Conservation (phyloP, 331 rosid species). For the Quercus lobata region DNA sequence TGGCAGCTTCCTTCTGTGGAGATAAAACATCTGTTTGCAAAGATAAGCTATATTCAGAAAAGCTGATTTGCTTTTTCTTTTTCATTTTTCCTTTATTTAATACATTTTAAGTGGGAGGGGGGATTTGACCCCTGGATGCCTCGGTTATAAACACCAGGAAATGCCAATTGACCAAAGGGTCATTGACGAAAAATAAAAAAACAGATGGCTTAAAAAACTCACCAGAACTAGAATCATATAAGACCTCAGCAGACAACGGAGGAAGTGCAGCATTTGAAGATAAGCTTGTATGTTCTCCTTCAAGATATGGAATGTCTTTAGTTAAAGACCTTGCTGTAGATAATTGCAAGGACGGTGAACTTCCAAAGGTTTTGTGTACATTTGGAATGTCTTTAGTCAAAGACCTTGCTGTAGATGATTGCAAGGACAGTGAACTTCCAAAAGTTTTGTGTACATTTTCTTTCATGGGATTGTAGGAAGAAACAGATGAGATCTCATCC, state of each 20-base stretch:
- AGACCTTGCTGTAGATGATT: constrained; percentile 72
- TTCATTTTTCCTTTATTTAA: too few relatives aligned
- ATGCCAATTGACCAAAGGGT: too few relatives aligned
- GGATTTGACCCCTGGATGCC: too few relatives aligned
- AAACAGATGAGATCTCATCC: constrained; percentile 91
- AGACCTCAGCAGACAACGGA: constrained; percentile 74
- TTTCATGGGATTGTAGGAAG: constrained; percentile 79
- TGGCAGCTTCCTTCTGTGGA: constrained; percentile 43
- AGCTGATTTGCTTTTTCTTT: constrained; percentile 6
- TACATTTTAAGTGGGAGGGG: too few relatives aligned
- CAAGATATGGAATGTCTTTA: constrained; percentile 44
- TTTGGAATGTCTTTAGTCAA: constrained; percentile 46
- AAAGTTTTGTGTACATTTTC: constrained; percentile 63
- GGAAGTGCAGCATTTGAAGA: constrained; percentile 70
- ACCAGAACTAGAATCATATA: constrained; percentile 60
- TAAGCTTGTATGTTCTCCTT: constrained; percentile 67
- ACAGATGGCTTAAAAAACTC: constrained; percentile 22
- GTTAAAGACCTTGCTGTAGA: constrained; percentile 65
- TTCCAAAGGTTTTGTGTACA: constrained; percentile 67
- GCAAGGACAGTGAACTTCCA: constrained; percentile 83
- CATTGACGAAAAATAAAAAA: not conserved
- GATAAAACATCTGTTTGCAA: constrained; percentile 54
- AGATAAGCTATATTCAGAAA: constrained; percentile 28
- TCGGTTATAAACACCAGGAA: too few relatives aligned
- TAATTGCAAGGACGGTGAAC: constrained; percentile 79